phyloP scores from a whole-genome alignment of 805 yeast species.

The Kuraishia borneana region DNA sequence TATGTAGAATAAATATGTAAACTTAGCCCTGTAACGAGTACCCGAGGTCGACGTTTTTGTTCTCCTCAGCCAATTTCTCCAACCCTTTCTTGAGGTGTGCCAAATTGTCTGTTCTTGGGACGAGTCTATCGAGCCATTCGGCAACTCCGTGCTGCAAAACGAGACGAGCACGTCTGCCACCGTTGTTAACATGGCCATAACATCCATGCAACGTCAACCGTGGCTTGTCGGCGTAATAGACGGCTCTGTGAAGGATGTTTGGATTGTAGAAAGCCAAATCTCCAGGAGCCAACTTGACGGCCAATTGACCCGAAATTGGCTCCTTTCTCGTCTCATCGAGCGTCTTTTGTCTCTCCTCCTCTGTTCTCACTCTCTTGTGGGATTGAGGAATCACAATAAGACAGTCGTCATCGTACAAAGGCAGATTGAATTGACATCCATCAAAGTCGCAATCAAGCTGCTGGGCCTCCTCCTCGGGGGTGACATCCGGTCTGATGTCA shows the following conservation, averaged over 20 bases:
- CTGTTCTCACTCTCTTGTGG: slow-evolving; percentile 32
- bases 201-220: slow-evolving; percentile 40
- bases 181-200: slow-evolving; percentile 31
- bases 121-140: slow-evolving; percentile 29
- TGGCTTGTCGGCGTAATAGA: slow-evolving; percentile 23
- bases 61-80: slow-evolving; percentile 28
- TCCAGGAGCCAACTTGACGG: slow-evolving; percentile 33
- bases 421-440: slow-evolving; percentile 40
- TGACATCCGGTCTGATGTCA: slow-evolving; percentile 33
- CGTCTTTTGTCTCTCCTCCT: slow-evolving; percentile 29
- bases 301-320: slow-evolving; percentile 25
- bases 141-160: slow-evolving; percentile 43
- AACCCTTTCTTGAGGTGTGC: slow-evolving; percentile 23
- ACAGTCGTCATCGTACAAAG: slow-evolving; percentile 33
- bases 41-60: slow-evolving; percentile 9
- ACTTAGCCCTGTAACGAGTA: slow-evolving; percentile 10
- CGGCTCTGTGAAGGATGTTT: slow-evolving; percentile 37
- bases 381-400: slow-evolving; percentile 37
- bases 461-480: slow-evolving; percentile 30
- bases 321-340: slow-evolving; percentile 20
- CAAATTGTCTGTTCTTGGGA: slow-evolving; percentile 9
- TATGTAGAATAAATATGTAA: not conserved
- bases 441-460: slow-evolving; percentile 28
- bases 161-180: slow-evolving; percentile 33
- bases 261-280: slow-evolving; percentile 39